Percentiles rank a stretch among this genome's conserved stretches.
Evolutionary conservation across 495 filamentous ascomycete species (phyloP).

Genomic region (Xylaria curta): DNA sequence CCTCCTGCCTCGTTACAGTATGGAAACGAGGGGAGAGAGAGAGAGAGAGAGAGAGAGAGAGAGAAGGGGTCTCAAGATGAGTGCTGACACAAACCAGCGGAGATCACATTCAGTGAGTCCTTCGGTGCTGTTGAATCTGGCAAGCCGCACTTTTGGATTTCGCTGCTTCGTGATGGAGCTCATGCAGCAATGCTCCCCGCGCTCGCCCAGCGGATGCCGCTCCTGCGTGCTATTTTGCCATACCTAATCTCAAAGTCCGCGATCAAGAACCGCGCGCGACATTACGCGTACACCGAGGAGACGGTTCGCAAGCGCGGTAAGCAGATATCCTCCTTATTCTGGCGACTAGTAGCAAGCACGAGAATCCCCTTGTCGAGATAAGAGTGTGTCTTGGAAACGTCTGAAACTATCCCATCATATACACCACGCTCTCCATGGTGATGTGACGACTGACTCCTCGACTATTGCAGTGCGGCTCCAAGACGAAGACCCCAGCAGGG

Average conservation of each 20-base stretch:
- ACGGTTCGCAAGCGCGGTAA: conserved; percentile 23
- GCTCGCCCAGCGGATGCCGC: conserved; percentile 27
- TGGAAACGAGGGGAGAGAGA: neutral
- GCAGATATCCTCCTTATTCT: too few species aligned
- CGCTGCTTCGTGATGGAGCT: conserved; percentile 34
- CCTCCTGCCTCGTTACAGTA: neutral
- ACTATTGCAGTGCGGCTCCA: conserved; percentile 11
- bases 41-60: too few species aligned
- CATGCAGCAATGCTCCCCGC: conserved; percentile 32
- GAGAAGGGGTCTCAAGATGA: neutral
- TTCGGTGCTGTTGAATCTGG: conserved; percentile 54
- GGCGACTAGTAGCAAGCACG: too few species aligned
- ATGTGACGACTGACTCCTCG: too few species aligned
- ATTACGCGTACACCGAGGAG: conserved; percentile 34
- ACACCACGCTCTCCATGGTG: too few species aligned
- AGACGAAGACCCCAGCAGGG: neutral
- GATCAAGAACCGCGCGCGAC: conserved; percentile 31
- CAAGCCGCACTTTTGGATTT: conserved; percentile 54
- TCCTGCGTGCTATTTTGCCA: conserved; percentile 24
- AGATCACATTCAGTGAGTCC: conserved; percentile 51
- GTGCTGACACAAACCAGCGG: conserved; percentile 20
- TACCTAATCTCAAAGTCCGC: conserved; percentile 30
- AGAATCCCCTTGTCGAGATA: too few species aligned
- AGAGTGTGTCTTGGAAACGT: too few species aligned
- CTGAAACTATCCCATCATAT: too few species aligned